Conservation (phyloP, 176 grass and related monocot genomes). For the Hordeum marinum region DNA sequence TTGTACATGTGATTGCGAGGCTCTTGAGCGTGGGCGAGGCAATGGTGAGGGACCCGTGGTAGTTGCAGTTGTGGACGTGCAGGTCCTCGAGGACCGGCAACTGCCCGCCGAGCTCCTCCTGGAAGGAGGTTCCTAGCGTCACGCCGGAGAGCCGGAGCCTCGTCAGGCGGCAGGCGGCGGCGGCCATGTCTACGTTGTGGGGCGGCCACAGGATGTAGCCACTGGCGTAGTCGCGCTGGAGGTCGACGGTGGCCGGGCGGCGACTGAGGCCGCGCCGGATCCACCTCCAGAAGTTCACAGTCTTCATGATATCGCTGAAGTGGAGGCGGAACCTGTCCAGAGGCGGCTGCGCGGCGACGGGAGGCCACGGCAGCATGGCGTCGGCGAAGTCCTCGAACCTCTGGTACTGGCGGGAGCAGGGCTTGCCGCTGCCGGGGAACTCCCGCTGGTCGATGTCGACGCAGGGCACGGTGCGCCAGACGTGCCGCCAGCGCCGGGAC, state of each 20-base stretch:
- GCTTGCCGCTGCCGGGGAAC: background rate
- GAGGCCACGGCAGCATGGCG: background rate
- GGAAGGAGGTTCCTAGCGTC: background rate
- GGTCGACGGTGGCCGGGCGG: background rate
- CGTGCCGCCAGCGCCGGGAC: background rate
- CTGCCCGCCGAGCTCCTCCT: background rate
- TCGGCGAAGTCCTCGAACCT: conserved; percentile 17
- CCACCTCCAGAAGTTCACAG: background rate
- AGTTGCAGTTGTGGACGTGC: background rate
- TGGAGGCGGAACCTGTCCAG: conserved; percentile 13
- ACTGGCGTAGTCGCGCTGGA: background rate
- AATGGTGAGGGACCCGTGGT: background rate
- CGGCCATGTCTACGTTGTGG: background rate
- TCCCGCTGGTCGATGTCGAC: conserved; percentile 9
- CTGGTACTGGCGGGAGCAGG: background rate
- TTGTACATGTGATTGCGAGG: background rate
- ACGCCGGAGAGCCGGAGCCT: background rate
- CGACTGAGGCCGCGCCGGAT: background rate
- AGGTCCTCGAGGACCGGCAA: conserved; percentile 2
- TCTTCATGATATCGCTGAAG: background rate
- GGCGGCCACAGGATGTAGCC: background rate
- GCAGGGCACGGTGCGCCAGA: background rate
- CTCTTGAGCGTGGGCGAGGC: background rate
- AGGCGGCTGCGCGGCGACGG: background rate
- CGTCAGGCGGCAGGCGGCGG: background rate